A percentile compares a stretch with the other conserved stretches of the same genome.
phyloP scores from a whole-genome alignment of 331 rosid species.

The Malus hybrid region DNA sequence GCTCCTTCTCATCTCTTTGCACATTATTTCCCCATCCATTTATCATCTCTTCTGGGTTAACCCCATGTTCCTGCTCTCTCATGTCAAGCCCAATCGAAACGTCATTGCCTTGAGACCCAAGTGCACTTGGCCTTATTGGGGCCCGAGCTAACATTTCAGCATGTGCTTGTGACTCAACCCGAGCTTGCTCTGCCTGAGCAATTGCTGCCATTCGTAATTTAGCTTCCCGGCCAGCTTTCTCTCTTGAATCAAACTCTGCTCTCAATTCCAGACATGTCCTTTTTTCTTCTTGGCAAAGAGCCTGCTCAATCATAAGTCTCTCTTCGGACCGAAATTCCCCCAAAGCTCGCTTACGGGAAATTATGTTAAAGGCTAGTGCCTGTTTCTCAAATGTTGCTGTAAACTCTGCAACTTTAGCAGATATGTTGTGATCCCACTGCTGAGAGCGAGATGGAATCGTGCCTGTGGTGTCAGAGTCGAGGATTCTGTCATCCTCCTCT shows the following conservation, averaged over 20 bases:
- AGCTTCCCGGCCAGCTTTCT: slow-evolving; percentile 85
- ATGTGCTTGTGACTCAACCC: slow-evolving; percentile 67
- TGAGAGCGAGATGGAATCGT: slow-evolving; percentile 86
- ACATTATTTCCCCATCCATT: slow-evolving; percentile 88
- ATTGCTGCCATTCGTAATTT: slow-evolving; percentile 75
- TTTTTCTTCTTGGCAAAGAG: slow-evolving; percentile 87
- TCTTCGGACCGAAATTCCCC: slow-evolving; percentile 98
- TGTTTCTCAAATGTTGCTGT: slow-evolving; percentile 96
- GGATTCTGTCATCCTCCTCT: slow-evolving; percentile 97
- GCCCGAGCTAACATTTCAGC: slow-evolving; percentile 79
- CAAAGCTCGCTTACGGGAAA: slow-evolving; percentile 61
- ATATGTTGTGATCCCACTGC: slow-evolving; percentile 95
- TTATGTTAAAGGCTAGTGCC: slow-evolving; percentile 87
- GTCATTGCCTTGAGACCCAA: slow-evolving; percentile 63
- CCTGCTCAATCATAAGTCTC: slow-evolving; percentile 93
- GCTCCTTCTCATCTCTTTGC: slow-evolving; percentile 85
- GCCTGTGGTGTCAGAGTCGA: slow-evolving; percentile 93
- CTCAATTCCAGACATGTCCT: slow-evolving; percentile 59
- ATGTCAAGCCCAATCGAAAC: slow-evolving; percentile 44
- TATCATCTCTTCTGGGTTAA: slow-evolving; percentile 52
- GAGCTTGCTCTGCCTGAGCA: slow-evolving; percentile 77
- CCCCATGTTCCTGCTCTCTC: slow-evolving; percentile 72
- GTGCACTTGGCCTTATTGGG: slow-evolving; percentile 71
- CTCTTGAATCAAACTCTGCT: slow-evolving; percentile 78
- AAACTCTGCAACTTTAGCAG: slow-evolving; percentile 87